phyloP scores from a whole-genome alignment of 768 basidiomycete species.

The Rhodotorula toruloides region DNA sequence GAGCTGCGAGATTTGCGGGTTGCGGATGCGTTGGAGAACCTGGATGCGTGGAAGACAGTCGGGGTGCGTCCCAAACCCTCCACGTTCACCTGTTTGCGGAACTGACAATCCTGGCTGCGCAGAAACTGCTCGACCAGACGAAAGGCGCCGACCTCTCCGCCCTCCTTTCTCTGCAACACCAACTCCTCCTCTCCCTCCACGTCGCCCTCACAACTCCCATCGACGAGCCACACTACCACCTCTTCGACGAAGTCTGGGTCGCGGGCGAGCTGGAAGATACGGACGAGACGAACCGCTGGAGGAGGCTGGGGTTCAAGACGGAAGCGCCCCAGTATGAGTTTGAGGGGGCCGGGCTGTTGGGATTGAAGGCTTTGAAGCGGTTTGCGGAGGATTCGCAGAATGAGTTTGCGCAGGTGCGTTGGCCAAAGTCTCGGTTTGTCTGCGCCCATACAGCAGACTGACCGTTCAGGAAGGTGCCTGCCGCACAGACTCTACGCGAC shows the following conservation, averaged over 20 bases:
- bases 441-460: neutral
- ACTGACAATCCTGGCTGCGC: no score
- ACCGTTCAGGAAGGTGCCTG: no score
- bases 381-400: constrained; percentile 68
- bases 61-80: neutral
- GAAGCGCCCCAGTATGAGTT: constrained; percentile 75
- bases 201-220: neutral
- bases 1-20: constrained; percentile 75
- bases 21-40: constrained; percentile 63
- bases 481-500: constrained; percentile 66
- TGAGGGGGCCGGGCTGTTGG: constrained; percentile 68
- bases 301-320: constrained; percentile 65
- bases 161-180: constrained; percentile 81
- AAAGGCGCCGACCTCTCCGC: constrained; percentile 58
- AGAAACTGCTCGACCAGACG: constrained; percentile 67
- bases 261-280: constrained; percentile 45
- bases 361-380: constrained; percentile 71
- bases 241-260: constrained; percentile 62
- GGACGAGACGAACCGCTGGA: constrained; percentile 48
- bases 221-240: neutral
- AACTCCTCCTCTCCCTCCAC: constrained; percentile 62
- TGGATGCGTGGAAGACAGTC: constrained; percentile 48
- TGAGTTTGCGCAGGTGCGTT: constrained; percentile 64
- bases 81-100: no score
- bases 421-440: no score